Percentiles rank a stretch among this genome's conserved stretches.
Conservation (phyloP, 768 basidiomycete species). For the Lentinula raphanica region DNA sequence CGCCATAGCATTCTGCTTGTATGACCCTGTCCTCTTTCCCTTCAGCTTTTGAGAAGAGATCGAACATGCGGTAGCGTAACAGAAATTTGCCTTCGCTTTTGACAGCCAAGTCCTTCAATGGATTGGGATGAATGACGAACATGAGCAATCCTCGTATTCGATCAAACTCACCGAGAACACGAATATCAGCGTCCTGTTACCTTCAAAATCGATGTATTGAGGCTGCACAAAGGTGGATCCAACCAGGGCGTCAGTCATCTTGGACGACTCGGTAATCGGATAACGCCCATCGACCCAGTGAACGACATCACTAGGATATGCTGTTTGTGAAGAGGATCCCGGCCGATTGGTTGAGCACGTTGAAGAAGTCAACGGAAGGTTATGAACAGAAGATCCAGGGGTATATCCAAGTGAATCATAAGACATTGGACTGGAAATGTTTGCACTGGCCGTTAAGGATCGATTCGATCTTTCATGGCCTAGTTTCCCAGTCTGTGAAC, state of each 20-base stretch:
- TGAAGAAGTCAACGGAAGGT: slow-evolving; percentile 10
- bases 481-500: slow-evolving; percentile 18
- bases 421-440: not conserved
- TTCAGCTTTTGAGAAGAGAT: slow-evolving; percentile 42
- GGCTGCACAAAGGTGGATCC: slow-evolving; percentile 61
- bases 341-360: not conserved
- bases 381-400: slow-evolving; percentile 11
- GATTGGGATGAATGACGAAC: not conserved
- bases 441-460: not conserved
- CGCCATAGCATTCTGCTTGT: slow-evolving; percentile 63
- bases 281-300: slow-evolving; percentile 30
- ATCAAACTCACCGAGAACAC: slow-evolving; percentile 53
- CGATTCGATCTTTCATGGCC: slow-evolving; percentile 8
- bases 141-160: slow-evolving; percentile 7
- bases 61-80: slow-evolving; percentile 61
- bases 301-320: slow-evolving; percentile 28
- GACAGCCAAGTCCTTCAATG: slow-evolving; percentile 61
- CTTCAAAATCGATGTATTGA: slow-evolving; percentile 48
- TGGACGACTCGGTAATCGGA: slow-evolving; percentile 44
- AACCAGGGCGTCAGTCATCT: slow-evolving; percentile 47
- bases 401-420: slow-evolving; percentile 3
- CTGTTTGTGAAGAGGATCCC: not conserved
- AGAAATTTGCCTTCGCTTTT: slow-evolving; percentile 63
- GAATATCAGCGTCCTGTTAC: slow-evolving; percentile 53
- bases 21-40: slow-evolving; percentile 33